Evolutionary conservation across 208 protist species (phyloP).

Genomic region (Lotmaria passim): DNA sequence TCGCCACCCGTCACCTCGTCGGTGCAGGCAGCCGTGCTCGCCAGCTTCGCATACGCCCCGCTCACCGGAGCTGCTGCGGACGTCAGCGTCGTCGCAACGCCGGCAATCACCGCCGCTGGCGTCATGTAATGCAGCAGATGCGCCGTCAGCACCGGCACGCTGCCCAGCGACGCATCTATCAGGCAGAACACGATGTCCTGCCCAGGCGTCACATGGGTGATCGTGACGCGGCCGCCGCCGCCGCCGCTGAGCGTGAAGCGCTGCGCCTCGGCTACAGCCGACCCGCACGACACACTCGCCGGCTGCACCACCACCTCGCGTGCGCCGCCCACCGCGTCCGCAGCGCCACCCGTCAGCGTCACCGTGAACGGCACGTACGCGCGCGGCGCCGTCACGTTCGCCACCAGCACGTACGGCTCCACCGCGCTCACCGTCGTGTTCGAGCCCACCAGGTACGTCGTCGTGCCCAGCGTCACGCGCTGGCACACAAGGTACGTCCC

Average conservation of each 20-base stretch:
- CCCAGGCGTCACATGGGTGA: conserved; percentile 26
- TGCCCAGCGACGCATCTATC: conserved; percentile 10
- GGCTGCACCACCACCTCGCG: conserved; percentile 27
- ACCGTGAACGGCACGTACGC: conserved; percentile 44
- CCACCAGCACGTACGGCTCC: conserved; percentile 37
- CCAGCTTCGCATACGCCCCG: conserved; percentile 41
- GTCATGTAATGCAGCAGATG: conserved; percentile 63
- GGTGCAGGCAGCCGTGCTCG: conserved; percentile 37
- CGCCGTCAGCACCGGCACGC: conserved; percentile 31
- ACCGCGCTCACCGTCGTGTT: conserved; percentile 47
- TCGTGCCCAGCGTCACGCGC: conserved; percentile 23
- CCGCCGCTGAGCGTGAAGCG: conserved; percentile 29
- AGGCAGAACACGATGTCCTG: conserved; percentile 40
- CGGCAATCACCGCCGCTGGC: conserved; percentile 54
- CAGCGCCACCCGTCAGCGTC: conserved; percentile 40
- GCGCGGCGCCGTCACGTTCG: conserved; percentile 27
- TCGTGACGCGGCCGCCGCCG: conserved; percentile 22
- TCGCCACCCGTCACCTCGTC: conserved; percentile 36
- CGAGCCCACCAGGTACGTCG: conserved; percentile 30
- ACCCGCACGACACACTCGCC: conserved; percentile 23
- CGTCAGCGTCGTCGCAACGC: conserved; percentile 35
- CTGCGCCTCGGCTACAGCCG: conserved; percentile 29
- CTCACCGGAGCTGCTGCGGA: conserved; percentile 34
- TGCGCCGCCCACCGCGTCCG: background rate
- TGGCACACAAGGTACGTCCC: conserved; percentile 65